Evolutionary conservation across 495 filamentous ascomycete species (phyloP), one percentile per base, ranked within the genome.

Genomic region (Immersiella caudata): DNA sequence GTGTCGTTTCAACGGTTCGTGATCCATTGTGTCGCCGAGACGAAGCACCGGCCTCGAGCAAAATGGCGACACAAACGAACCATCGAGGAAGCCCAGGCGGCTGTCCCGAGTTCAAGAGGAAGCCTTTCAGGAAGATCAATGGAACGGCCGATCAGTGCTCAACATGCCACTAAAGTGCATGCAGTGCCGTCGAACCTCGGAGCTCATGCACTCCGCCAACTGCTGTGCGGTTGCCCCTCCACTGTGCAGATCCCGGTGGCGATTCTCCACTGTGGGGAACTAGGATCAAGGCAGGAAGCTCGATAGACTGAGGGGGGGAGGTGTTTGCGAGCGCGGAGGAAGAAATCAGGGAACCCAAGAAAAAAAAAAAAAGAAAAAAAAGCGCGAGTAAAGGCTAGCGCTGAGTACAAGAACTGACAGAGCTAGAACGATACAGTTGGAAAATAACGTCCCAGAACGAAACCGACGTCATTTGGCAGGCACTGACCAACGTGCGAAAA

Each of bases 1-100:
- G 66, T 80, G 64, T 56, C 77, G 77, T 72, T 77, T 81, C 12
- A 70, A 24, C 24, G 69, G 67, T 46, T 74, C 74, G n/a, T 68
- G 68, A 11, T 80, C 76, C 75, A 78, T 79, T 60, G 62, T 70
- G 68, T 51, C 54, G 22, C 29, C 18, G 11, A 59, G 40, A 18
- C 40, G 40, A 46, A 46, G 40, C 40, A 46, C 40, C 40, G 16
- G 40, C 54, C 22, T 25, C n/a, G 21, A 5, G 26, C 18, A 21
- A 18, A 18, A 57, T 57, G 54, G 21, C 54, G 18, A 57, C 54
- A 26, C 54, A 57, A 57, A 57, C 21, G 18, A 57, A 27, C 11
- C 54, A 57, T 24, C 4, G 54, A 57, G 20, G 11, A 54, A 46
- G 2, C 11, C 5, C 40, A 46, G 40, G 40, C 16, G 40, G 16